These are phyloP conservation scores for Hymenoscyphus linearis DNA, from an alignment of 2,329 filamentous ascomycete species.

Conservation along the genomic window DNA sequence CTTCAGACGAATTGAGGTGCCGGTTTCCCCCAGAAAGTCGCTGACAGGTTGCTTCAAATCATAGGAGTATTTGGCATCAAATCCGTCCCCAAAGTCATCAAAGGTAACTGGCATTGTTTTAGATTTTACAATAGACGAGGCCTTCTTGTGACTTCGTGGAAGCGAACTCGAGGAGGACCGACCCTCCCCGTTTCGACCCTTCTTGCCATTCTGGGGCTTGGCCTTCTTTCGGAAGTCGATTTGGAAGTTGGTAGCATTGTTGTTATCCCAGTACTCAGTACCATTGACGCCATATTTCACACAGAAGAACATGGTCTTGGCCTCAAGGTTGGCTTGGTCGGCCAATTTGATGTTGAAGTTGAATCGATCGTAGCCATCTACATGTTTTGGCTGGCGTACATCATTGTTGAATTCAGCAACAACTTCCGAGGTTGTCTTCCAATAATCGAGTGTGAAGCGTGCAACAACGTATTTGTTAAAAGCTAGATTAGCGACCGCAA, in stretches of 20 bases:
- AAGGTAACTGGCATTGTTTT: slow-evolving; percentile 49
- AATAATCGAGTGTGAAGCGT: slow-evolving; percentile 94
- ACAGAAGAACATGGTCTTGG: slow-evolving; percentile 89
- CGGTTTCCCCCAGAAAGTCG: slow-evolving; percentile 56
- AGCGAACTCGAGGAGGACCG: slow-evolving; percentile 46
- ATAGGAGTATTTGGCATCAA: slow-evolving; percentile 42
- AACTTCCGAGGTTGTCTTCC: slow-evolving; percentile 97
- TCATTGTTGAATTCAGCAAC: slow-evolving; percentile 82
- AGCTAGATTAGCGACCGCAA: slow-evolving; percentile 81
- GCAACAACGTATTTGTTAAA: slow-evolving; percentile 88
- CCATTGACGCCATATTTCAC: slow-evolving; percentile 81
- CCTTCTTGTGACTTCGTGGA: slow-evolving; percentile 60
- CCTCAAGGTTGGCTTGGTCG: slow-evolving; percentile 84
- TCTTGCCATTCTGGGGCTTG: slow-evolving; percentile 55
- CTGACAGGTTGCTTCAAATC: slow-evolving; percentile 55
- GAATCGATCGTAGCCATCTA: slow-evolving; percentile 77
- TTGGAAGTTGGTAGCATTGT: slow-evolving; percentile 80
- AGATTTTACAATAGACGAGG: slow-evolving; percentile 40
- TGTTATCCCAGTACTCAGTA: slow-evolving; percentile 94
- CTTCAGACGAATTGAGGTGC: slow-evolving; percentile 63
- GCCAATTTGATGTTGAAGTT: slow-evolving; percentile 90
- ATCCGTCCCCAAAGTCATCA: slow-evolving; percentile 66
- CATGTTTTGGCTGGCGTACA: slow-evolving; percentile 59
- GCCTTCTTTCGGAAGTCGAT: slow-evolving; percentile 84
- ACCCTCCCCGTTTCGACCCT: slow-evolving; percentile 44